Evolutionary conservation across 306 rosid species (phyloP), one percentile per base, ranked within the genome.

Genomic region (Pyrus bretschneideri): DNA sequence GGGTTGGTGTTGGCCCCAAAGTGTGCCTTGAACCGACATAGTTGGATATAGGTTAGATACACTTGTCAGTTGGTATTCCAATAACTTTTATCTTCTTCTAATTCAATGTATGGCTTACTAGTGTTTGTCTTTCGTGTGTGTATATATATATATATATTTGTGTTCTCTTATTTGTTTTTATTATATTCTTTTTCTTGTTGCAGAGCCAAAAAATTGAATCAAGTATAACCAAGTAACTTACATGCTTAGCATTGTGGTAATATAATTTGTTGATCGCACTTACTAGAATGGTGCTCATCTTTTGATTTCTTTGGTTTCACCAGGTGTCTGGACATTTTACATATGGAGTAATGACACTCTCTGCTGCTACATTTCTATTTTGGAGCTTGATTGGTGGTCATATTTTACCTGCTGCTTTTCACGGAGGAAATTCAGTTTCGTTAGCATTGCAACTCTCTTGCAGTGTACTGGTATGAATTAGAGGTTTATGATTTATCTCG

Each of bases 261-360:
- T 45, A 14, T 45, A 11, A 51, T 49, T 29, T 71, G 46, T 19
- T 19, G 19, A 30, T 52, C 62, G 19, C 40, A 40, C 52, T 21
- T 54, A n/a, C 42, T 15, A 44, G 19, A 49, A 66, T 69, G 33
- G 62, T 57, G 62, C 25, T n/a, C 29, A 4, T 57, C 62, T n/a
- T 57, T 71, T 71, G 74, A 22, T 55, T 57, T 57, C 1, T 69
- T 71, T 81, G 65, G 54, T 84, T 68, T 81, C 73, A 72, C 76
- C 87, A 94, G 98, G 97, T 94, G 11, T 88, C 98, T 84, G 98
- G 98, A 69, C 91, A 94, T 85, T 94, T 94, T 75, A 90, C 98
- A 70, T 94, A 90, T 75, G 98, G 98, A 85, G 97, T 94, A 78
- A 94, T 91, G 97, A 90, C 89, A 62, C 85, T 88, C 66, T 94